A percentile compares a stretch with the other conserved stretches of the same genome.
These are phyloP conservation scores for Lentinula lateritia DNA, from an alignment of 768 basidiomycete species.

Conservation along the genomic window DNA sequence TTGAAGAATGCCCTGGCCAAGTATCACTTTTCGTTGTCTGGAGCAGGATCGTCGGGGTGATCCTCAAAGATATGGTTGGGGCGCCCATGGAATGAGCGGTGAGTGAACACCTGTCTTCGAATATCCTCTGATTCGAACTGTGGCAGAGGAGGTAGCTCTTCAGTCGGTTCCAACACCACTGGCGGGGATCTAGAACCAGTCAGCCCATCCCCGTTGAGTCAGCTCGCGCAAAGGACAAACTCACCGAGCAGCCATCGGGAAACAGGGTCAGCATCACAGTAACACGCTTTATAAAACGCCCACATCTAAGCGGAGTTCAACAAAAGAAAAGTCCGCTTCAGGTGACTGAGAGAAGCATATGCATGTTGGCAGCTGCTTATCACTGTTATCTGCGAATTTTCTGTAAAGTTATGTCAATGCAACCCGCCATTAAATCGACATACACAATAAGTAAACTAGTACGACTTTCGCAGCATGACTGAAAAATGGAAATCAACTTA, in stretches of 20 bases:
- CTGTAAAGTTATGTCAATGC: background rate
- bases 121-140: constrained; percentile 42
- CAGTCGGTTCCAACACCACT: background rate
- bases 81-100: constrained; percentile 64
- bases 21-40: constrained; percentile 76
- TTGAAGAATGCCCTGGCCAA: background rate
- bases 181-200: too few relatives aligned
- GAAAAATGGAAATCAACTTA: background rate
- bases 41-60: constrained; percentile 61
- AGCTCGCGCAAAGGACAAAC: background rate
- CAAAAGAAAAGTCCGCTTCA: background rate
- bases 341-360: background rate
- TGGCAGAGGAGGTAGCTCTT: constrained; percentile 53
- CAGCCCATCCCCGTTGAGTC: too few relatives aligned
- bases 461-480: background rate
- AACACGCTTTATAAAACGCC: background rate
- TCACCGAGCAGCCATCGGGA: background rate
- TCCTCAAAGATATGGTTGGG: constrained; percentile 78
- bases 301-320: background rate
- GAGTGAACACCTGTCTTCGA: constrained; percentile 61
- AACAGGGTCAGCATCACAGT: background rate
- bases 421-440: background rate
- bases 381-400: background rate
- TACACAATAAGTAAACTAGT: background rate
- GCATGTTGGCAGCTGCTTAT: background rate